These are phyloP conservation scores for Colletotrichum tropicicola DNA, from an alignment of 2,329 filamentous ascomycete genomes.

Conservation along the genomic window DNA sequence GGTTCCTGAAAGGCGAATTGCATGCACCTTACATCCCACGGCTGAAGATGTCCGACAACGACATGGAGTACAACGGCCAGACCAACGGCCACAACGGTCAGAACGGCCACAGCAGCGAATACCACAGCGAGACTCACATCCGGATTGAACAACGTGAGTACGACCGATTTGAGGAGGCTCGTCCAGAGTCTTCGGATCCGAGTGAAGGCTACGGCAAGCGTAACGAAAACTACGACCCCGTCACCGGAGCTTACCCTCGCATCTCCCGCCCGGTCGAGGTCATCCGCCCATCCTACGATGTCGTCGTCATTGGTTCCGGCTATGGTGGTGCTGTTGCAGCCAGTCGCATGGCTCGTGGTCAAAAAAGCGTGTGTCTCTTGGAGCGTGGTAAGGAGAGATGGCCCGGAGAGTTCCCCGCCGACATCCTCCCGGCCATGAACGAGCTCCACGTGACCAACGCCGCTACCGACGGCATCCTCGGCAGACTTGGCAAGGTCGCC, in stretches of 20 bases:
- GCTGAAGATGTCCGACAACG: background rate
- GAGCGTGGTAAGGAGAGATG: slow-evolving; percentile 55
- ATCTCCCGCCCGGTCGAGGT: slow-evolving; percentile 47
- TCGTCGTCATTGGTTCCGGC: slow-evolving; percentile 57
- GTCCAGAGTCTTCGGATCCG: background rate
- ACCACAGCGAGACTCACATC: background rate
- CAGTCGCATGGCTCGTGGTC: slow-evolving; percentile 50
- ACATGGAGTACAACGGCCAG: slow-evolving; percentile 1
- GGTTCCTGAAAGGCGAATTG: background rate
- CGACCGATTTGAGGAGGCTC: background rate
- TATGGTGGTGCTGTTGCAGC: slow-evolving; percentile 60
- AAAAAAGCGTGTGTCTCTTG: slow-evolving; percentile 49
- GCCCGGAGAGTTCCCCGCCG: slow-evolving; percentile 53
- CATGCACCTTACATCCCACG: too few species aligned
- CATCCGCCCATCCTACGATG: slow-evolving; percentile 51
- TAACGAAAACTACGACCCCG: slow-evolving; percentile 6
- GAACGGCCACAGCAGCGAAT: background rate
- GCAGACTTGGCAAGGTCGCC: slow-evolving; percentile 41
- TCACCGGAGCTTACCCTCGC: slow-evolving; percentile 38
- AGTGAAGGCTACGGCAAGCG: background rate
- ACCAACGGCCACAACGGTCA: slow-evolving; percentile 1
- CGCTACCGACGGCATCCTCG: slow-evolving; percentile 38
- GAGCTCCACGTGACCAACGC: slow-evolving; percentile 44
- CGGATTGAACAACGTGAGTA: background rate
- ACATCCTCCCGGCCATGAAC: slow-evolving; percentile 39